phyloP scores from a whole-genome alignment of 208 protist genomes.

The Leishmania amazonensis region DNA sequence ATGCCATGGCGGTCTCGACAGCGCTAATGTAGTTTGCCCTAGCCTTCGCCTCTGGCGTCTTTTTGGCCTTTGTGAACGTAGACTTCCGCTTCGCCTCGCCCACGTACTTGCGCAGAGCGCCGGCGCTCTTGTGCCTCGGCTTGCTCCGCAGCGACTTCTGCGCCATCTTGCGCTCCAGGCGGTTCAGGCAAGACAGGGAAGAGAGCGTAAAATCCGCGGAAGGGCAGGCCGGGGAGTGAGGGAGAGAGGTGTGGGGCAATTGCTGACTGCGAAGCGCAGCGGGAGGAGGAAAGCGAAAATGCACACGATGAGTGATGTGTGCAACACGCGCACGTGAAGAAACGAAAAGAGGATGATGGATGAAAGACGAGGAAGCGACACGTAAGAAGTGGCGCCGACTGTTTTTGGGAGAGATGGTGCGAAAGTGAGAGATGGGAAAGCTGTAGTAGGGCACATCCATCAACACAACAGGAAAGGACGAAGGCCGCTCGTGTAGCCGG shows the following conservation, averaged over 20 bases:
- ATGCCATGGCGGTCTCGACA: constrained; percentile 87
- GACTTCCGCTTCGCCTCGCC: constrained; percentile 83
- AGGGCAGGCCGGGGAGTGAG: not conserved
- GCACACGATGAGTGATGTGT: not conserved
- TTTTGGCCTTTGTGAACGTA: constrained; percentile 64
- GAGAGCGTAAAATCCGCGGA: not conserved
- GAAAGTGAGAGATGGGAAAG: not conserved
- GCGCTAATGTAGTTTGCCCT: constrained; percentile 78
- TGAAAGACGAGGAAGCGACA: not conserved
- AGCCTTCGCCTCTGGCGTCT: constrained; percentile 64
- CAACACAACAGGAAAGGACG: not conserved
- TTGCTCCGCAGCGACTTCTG: constrained; percentile 78
- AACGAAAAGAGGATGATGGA: not conserved
- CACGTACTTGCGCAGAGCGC: constrained; percentile 84
- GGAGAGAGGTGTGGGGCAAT: not conserved
- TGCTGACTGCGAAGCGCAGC: not conserved
- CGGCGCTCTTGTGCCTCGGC: constrained; percentile 75
- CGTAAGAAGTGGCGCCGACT: not conserved
- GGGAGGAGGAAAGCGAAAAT: not conserved
- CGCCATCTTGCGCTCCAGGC: constrained; percentile 40
- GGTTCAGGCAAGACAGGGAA: not conserved
- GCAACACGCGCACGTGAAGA: not conserved
- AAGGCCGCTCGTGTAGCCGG: not conserved
- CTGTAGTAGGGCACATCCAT: not conserved
- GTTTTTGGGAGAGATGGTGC: not conserved